A percentile compares a stretch with the other conserved stretches of the same genome.
These are phyloP conservation scores for Mucor irregularis DNA, from an alignment of 371 early-diverging fungal species.

Conservation along the genomic window DNA sequence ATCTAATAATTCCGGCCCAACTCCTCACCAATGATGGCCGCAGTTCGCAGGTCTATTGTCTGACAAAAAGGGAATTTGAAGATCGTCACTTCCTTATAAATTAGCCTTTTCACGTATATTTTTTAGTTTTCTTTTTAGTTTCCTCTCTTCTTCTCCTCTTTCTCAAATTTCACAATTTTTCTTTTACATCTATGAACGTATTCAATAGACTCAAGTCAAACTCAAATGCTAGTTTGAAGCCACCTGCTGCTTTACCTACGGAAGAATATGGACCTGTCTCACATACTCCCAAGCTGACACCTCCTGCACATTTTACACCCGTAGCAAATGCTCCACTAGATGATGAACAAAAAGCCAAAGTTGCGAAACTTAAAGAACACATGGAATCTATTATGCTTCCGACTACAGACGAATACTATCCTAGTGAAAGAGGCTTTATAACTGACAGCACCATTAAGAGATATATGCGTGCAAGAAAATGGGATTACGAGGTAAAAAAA, in stretches of 20 bases:
- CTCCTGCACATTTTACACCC: slow-evolving; percentile 25
- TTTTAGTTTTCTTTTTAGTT: too few species aligned
- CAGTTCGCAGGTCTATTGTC: not conserved
- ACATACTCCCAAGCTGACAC: slow-evolving; percentile 38
- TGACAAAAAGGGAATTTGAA: not conserved
- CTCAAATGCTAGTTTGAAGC: slow-evolving; percentile 20
- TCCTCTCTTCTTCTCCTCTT: not conserved
- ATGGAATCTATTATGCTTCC: slow-evolving; percentile 56
- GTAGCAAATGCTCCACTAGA: slow-evolving; percentile 32
- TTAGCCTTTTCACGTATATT: not conserved
- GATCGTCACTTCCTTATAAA: slow-evolving; percentile 6
- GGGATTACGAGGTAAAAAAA: slow-evolving; percentile 53
- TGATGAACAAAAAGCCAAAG: slow-evolving; percentile 43
- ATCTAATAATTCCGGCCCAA: slow-evolving; percentile 7
- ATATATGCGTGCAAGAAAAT: slow-evolving; percentile 79
- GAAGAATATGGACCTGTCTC: slow-evolving; percentile 32
- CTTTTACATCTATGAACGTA: slow-evolving; percentile 14
- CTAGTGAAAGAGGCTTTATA: slow-evolving; percentile 55
- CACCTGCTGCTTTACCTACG: slow-evolving; percentile 5
- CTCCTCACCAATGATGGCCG: not conserved
- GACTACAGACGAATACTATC: slow-evolving; percentile 45
- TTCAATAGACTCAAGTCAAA: slow-evolving; percentile 28
- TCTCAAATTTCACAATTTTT: not conserved
- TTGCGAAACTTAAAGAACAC: slow-evolving; percentile 48
- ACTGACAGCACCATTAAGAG: slow-evolving; percentile 63